Base-by-base conservation (phyloP, 1,284 basidiomycete species). In the Cryptococcus wingfieldii region DNA sequence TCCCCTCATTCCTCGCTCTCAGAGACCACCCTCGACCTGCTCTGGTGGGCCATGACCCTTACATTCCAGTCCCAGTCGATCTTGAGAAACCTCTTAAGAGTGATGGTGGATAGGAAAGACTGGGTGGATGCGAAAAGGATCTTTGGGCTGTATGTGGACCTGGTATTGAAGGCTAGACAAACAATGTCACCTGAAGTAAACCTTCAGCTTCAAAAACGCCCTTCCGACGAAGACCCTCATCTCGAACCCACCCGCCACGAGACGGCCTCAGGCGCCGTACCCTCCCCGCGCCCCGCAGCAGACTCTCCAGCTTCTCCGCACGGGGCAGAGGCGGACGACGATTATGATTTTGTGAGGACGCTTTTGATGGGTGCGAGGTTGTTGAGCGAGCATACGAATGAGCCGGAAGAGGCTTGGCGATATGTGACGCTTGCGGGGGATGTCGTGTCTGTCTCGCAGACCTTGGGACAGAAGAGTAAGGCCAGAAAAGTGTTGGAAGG, bases 1-100 rank as follows among this genome's bases (percentile, higher is more conserved):
- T 49, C 54, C 23, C 48, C 45, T 23, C 54, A 16, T 51, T 51
- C 54, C 38, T 43, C 38, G 50, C 61, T 66, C 27, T 53, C 56
- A 3, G 54, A 51, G 54, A 51, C 64, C 48, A 51, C 62, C 6
- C 62, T 67, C 16, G 64, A 91, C 84, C 81, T 90, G 14, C 80
- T 96, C 1, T 93, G 90, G 87, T 92, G 90, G 89, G 86, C 90
- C 1, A 92, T 89, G 9, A 85, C 86, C 18, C 81, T 91, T 23
- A 96, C 92, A 0, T 95, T 96, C 80, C 92, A 95, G 69, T 93
- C 89, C 1, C 86, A 87, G 62, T 83, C 85, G 8, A 79, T 95
- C 14, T 82, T 90, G 55, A 85, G 91, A 0, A 89, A 94, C 72
- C 86, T 95, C 79, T 83, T 84, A 14, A 84, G 86, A 1, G 75